Conservation (phyloP, 495 filamentous ascomycete species). For the Symbiotaphrina buchneri region DNA sequence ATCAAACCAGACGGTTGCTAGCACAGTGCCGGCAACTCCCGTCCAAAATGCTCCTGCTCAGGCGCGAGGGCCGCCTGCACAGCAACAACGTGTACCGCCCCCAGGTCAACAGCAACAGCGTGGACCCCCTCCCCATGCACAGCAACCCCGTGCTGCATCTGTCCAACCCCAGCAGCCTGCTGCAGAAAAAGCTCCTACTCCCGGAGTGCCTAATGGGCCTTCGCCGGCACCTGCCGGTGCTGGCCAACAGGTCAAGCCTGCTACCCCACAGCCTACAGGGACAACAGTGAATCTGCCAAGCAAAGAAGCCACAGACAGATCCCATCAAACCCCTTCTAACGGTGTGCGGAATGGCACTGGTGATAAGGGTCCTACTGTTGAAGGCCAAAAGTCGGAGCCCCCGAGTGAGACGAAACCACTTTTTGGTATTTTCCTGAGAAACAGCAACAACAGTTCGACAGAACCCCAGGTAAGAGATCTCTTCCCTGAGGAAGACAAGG, state of each 20-base stretch:
- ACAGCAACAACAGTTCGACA: slow-evolving; percentile 46
- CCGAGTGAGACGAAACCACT: slow-evolving; percentile 20
- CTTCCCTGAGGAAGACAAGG: slow-evolving; percentile 59
- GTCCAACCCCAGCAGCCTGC: no score
- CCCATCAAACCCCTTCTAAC: no score
- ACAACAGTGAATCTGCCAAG: slow-evolving; percentile 15
- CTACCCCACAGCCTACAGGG: slow-evolving; percentile 27
- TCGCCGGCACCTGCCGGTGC: slow-evolving; percentile 27
- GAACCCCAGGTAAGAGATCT: slow-evolving; percentile 59
- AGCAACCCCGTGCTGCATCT: background rate
- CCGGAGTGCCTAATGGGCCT: no score
- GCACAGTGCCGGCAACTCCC: background rate
- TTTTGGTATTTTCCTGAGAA: slow-evolving; percentile 67
- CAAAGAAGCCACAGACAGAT: slow-evolving; percentile 18
- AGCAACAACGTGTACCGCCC: no score
- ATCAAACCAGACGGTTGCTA: no score
- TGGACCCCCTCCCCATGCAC: no score
- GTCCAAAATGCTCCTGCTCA: background rate
- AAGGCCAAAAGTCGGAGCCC: background rate
- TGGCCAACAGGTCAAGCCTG: slow-evolving; percentile 20
- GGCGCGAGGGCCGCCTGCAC: no score
- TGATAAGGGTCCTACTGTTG: slow-evolving; percentile 1
- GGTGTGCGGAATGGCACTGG: slow-evolving; percentile 6
- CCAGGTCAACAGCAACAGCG: no score
- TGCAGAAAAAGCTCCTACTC: no score